These are phyloP conservation scores for Ceratocystis albifundus DNA, from an alignment of 2,329 filamentous ascomycete species.

Conservation along the genomic window DNA sequence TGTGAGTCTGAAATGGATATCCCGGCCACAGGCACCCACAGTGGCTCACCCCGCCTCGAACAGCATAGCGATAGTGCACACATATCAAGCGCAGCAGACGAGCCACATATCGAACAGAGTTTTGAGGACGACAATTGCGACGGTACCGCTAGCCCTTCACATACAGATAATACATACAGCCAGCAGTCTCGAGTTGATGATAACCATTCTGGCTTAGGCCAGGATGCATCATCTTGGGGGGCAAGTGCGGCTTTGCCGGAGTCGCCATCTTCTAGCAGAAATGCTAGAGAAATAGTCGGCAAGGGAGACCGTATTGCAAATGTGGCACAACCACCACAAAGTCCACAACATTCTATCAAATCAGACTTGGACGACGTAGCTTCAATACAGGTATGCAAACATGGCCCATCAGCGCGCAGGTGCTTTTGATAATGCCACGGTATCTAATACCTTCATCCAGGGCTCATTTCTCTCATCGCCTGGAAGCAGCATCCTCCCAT, in stretches of 20 bases:
- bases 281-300: not conserved
- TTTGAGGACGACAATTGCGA: not conserved
- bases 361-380: constrained; percentile 76
- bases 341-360: constrained; percentile 54
- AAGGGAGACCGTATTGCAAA: not conserved
- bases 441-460: constrained; percentile 29
- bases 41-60: not conserved
- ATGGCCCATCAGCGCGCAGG: constrained; percentile 27
- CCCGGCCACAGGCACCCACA: not conserved
- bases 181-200: not conserved
- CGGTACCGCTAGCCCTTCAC: not conserved
- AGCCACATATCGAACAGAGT: not conserved
- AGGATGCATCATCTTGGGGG: not conserved
- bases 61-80: not conserved
- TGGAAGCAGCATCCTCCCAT: constrained; percentile 62
- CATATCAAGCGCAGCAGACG: not conserved
- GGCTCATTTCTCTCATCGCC: constrained; percentile 53
- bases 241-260: not conserved
- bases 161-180: constrained; percentile 30
- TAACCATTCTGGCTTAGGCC: not conserved
- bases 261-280: not conserved
- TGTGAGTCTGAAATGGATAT: not conserved
- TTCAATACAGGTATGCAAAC: constrained; percentile 57
- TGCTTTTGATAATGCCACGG: not conserved
- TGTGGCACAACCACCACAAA: constrained; percentile 41